These are phyloP conservation scores for Lagenidium giganteum DNA, from an alignment of 352 stramenopile genomes.

Conservation along the genomic window DNA sequence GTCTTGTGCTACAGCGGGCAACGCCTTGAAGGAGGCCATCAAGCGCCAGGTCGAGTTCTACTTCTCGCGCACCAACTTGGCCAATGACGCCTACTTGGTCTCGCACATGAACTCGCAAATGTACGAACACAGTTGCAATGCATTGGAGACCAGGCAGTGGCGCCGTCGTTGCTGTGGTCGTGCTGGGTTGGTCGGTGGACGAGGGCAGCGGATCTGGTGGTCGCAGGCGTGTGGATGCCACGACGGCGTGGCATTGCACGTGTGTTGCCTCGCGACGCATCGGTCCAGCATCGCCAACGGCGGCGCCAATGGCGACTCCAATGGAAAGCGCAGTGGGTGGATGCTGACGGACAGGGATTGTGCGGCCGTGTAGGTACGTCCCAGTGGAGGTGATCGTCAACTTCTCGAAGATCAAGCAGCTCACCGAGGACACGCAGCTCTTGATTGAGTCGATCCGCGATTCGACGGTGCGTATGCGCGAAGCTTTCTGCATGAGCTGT, in stretches of 20 bases:
- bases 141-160: background rate
- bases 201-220: background rate
- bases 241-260: background rate
- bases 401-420: constrained; percentile 85
- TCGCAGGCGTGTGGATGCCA: background rate
- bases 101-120: constrained; percentile 90
- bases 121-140: no score
- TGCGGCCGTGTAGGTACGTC: constrained; percentile 57
- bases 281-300: no score
- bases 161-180: background rate
- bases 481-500: no score
- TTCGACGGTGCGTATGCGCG: constrained; percentile 56
- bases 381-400: constrained; percentile 75
- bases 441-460: constrained; percentile 68
- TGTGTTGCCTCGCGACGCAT: background rate
- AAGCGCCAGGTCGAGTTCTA: constrained; percentile 91
- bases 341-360: no score
- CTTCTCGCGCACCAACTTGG: constrained; percentile 85
- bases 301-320: no score
- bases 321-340: no score
- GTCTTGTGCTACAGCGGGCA: constrained; percentile 25
- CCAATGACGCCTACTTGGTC: constrained; percentile 83
- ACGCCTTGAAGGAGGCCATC: constrained; percentile 75
- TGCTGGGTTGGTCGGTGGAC: background rate
- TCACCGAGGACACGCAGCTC: constrained; percentile 58